phyloP scores from a whole-genome alignment of 164 flowering plant species.

The Houttuynia cordata region DNA sequence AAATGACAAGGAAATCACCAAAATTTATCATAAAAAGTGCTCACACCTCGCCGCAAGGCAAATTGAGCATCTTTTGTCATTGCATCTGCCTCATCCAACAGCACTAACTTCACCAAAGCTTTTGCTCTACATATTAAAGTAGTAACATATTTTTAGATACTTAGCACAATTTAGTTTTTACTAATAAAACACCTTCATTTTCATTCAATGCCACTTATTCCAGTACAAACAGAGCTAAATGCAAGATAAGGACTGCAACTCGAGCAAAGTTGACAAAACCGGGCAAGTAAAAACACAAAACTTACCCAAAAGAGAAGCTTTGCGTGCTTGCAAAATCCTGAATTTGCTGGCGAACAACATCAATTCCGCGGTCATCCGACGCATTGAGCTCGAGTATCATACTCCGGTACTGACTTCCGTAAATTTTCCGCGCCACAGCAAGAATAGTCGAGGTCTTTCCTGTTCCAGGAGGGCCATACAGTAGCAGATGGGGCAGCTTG shows the following conservation, averaged over 20 bases:
- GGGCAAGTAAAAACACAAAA: no score
- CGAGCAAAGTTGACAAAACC: no score
- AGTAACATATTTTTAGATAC: no score
- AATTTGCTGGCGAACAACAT: slow-evolving; percentile 88
- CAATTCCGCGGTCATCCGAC: slow-evolving; percentile 91
- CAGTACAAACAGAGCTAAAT: no score
- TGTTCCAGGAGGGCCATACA: slow-evolving; percentile 97
- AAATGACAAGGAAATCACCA: not conserved
- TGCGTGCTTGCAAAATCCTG: slow-evolving; percentile 99
- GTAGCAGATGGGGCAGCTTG: slow-evolving; percentile 74
- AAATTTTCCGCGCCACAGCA: slow-evolving; percentile 88
- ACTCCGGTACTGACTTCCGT: slow-evolving; percentile 63
- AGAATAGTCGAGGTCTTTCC: slow-evolving; percentile 96
- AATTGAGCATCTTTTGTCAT: slow-evolving; percentile 99
- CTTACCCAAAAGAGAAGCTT: slow-evolving; percentile 91
- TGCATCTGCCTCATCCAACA: slow-evolving; percentile 96
- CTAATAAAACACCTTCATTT: no score
- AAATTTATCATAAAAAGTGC: no score
- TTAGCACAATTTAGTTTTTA: no score
- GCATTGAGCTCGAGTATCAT: slow-evolving; percentile 97
- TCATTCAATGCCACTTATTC: no score
- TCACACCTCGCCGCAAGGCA: slow-evolving; percentile 85
- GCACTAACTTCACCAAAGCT: slow-evolving; percentile 69
- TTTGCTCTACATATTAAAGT: slow-evolving; percentile 37
- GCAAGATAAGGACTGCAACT: no score